Conservation (phyloP, 805 yeast genomes). For the Yarrowia hollandica region DNA sequence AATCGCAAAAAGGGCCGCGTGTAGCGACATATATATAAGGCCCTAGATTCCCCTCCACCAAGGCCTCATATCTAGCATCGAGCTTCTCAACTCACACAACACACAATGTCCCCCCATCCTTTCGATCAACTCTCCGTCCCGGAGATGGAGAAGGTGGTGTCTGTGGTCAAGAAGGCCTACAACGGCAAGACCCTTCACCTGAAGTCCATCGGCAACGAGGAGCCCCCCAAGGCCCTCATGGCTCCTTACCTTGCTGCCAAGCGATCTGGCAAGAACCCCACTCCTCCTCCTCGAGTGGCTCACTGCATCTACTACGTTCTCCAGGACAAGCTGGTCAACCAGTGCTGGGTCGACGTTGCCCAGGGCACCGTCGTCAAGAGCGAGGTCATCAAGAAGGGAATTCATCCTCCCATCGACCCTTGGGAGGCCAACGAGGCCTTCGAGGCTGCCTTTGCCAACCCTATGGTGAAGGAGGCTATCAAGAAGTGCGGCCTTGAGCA, state of each 20-base stretch:
- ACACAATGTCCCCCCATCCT: conserved; percentile 38
- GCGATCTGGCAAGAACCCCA: conserved; percentile 47
- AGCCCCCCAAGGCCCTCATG: conserved; percentile 79
- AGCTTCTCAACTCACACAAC: background rate
- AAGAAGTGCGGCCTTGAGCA: conserved; percentile 54
- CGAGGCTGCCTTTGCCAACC: conserved; percentile 51
- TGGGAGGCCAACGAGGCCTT: conserved; percentile 62
- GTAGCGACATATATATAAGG: background rate
- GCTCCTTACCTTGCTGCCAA: conserved; percentile 66
- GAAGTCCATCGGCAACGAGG: conserved; percentile 44
- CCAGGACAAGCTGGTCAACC: conserved; percentile 53
- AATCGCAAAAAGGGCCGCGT: background rate
- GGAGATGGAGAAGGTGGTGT: conserved; percentile 39
- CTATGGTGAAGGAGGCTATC: conserved; percentile 61
- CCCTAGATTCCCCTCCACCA: background rate
- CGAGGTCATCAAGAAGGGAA: conserved; percentile 57
- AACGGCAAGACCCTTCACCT: conserved; percentile 39
- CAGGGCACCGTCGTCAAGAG: conserved; percentile 61
- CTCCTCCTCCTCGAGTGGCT: conserved; percentile 67
- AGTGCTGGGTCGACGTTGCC: conserved; percentile 68
- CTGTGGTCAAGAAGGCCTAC: conserved; percentile 36
- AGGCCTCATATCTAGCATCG: background rate
- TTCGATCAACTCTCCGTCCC: conserved; percentile 41
- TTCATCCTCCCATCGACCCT: conserved; percentile 69
- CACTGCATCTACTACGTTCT: conserved; percentile 66